Evolutionary conservation across 1,139 yeast species (phyloP), one percentile per base, ranked within the genome.

Genomic region (Magnusiomyces ingens): DNA sequence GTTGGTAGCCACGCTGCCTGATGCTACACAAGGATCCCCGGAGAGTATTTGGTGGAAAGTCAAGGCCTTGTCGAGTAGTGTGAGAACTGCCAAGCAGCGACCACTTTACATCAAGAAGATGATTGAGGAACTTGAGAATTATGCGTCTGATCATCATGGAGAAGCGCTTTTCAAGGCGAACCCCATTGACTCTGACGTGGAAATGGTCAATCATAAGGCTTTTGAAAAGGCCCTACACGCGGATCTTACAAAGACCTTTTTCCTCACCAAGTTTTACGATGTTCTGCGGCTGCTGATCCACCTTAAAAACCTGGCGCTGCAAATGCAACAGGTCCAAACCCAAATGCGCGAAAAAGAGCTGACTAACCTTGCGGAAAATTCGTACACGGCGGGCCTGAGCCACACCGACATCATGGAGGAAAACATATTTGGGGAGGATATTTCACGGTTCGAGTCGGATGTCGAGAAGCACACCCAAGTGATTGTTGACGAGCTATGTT

Each of bases 21-120:
- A 26, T 26, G 32, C 32, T 26, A 26, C 32, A 5, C 15, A 15
- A 3, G 19, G 42, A 13, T 46, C 49, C 18, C 15, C 43, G 2
- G 49, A 46, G 13, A 19, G 35, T 11, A 35, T 32, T 2, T 46
- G 49, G 49, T 46, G 49, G 49, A 46, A 32, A 19, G 22, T 46
- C 17, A 46, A 46, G 29, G 49, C 49, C 10, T 15, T 46, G n/a
- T 46, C 49, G 10, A 46, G 36, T 21, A 26, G 36, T 22, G 22
- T 46, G 15, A 46, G 36, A 26, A 18, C 22, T 2, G 19, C 17
- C 13, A 37, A 46, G 19, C 13, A 37, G 10, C 29, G 49, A 22
- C 43, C 49, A 4, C 3, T 46, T 19, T 46, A 36, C 21, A 37
- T 46, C 21, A 37, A 36, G 15, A 18, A 17, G 2, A 13, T 46